Evolutionary conservation across 2,329 filamentous ascomycete species (phyloP), one percentile per base, ranked within the genome.

Genomic region (Microcyclospora pomicola): DNA sequence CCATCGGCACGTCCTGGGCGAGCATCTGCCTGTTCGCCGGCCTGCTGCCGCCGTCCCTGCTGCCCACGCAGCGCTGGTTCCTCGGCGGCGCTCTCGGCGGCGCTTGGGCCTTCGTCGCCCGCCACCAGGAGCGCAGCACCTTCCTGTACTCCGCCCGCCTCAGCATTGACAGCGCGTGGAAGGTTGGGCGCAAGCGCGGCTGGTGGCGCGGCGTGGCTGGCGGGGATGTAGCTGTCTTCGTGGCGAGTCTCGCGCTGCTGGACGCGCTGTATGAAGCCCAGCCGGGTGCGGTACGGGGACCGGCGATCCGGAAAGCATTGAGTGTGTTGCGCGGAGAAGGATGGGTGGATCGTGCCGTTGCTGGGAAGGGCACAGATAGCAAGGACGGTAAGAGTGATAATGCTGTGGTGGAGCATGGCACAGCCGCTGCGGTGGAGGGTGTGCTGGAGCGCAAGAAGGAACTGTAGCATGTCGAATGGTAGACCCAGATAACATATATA

Each of bases 41-140:
- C 33, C 71, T 80, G 52, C 69, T 96, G 2, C 86, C 88, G 0
- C 72, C 80, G 2, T 71, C 71, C 5, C 67, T 86, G 7, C 68
- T 95, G 1, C 74, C 87, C 0, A 87, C 80, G 0, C 82, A 91
- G 56, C 75, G 91, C 15, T 92, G 91, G 69, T 94, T 92, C 69
- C 66, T 95, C 0, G 83, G 84, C 37, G 88, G 91, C 6, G 82
- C 88, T 57, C 53, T 92, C 1, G 85, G 82, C 1, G 91, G 91
- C 0, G 60, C 91, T 16, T 95, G 87, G 77, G 83, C 82, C 0
- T 82, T 82, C 58, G 62, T 94, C 2, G 80, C 86, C 54, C 68
- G 78, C 33, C 66, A 67, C 35, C 65, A 71, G 42, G 73, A 79
- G 31, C 65, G 82, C 12, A 68, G 71, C 1, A 72, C 83, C 38